Percentiles rank a stretch among this genome's conserved stretches.
These are phyloP conservation scores for Zychaea mexicana DNA, from an alignment of 371 early-diverging fungal genomes.

Conservation along the genomic window DNA sequence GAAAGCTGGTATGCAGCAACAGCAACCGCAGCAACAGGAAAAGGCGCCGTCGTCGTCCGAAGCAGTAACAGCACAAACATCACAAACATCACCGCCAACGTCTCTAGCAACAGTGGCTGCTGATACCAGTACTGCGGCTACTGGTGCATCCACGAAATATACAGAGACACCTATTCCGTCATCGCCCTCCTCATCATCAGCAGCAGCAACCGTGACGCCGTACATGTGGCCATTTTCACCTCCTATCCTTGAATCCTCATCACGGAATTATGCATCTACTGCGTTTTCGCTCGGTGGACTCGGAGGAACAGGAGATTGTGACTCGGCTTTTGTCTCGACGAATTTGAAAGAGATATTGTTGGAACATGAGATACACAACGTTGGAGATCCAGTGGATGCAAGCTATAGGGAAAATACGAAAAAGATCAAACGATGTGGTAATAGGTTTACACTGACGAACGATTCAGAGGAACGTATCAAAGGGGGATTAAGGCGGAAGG, in stretches of 20 bases:
- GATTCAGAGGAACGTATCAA: constrained; percentile 11
- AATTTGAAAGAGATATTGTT: background rate
- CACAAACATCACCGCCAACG: background rate
- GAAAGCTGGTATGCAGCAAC: background rate
- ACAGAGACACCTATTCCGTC: background rate
- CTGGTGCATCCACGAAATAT: too few species aligned
- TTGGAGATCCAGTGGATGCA: constrained; percentile 7
- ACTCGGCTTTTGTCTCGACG: background rate
- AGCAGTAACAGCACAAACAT: background rate
- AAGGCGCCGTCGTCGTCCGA: background rate
- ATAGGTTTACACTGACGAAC: too few species aligned
- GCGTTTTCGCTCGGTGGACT: background rate
- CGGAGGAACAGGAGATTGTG: too few species aligned
- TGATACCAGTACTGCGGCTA: too few species aligned
- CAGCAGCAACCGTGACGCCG: background rate
- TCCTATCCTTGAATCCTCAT: background rate
- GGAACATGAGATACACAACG: constrained; percentile 5
- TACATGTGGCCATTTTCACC: constrained; percentile 18
- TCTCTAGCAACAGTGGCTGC: background rate
- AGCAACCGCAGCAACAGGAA: constrained; percentile 6
- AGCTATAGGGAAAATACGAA: constrained; percentile 22
- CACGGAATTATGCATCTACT: background rate
- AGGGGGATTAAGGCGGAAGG: constrained; percentile 6
- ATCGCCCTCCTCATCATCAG: background rate
- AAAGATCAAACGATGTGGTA: constrained; percentile 17